Base-by-base conservation (phyloP, 345 rosid species). In the Linum trigynum region DNA sequence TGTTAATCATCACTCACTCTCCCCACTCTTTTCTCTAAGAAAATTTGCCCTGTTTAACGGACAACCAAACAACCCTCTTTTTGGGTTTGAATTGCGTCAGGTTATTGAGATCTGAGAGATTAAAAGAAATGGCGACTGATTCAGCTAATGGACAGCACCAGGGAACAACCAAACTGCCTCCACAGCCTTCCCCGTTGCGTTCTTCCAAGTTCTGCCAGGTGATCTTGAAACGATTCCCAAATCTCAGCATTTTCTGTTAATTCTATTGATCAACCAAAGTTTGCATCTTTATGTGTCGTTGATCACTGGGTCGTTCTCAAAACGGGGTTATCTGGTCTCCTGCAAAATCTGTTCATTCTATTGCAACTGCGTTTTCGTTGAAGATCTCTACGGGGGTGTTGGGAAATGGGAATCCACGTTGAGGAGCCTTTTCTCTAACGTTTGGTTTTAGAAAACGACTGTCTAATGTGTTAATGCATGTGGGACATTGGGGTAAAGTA, bases 121-220 rank as follows among this genome's bases (percentile, higher is more conserved):
- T 4, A 57, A 36, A 57, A 17, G 37, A n/a, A n/a, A 89, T 83
- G 91, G 88, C 92, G 4, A 73, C 71, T 2, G 72, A 74, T 51
- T 69, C 75, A 66, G 68, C 85, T 0, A 77, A 84, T 41, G 95
- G 92, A 15, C 78, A 81, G 53, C 72, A 79, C 57, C 85, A 76
- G 15, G 62, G 85, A 7, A 68, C 84, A 37, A 67, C 86, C 42
- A 92, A 92, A 77, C 74, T 84, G 35, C 97, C 97, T 45, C 98
- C 97, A 12, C 40, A 65, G 71, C 97, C 98, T 41, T 90, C 98
- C 45, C 97, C 98, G 51, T 71, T 92, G 76, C 80, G 98, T 38
- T 74, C 75, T 71, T 92, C 97, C 71, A 90, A 90, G 71, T 92
- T 92, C 72, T 86, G 76, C 70, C 97, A 92, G 94, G 98, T 61